Evolutionary conservation across 2,329 filamentous ascomycete genomes (phyloP), one percentile per base, ranked within the genome.

Genomic region (Dactylonectria macrodidyma): DNA sequence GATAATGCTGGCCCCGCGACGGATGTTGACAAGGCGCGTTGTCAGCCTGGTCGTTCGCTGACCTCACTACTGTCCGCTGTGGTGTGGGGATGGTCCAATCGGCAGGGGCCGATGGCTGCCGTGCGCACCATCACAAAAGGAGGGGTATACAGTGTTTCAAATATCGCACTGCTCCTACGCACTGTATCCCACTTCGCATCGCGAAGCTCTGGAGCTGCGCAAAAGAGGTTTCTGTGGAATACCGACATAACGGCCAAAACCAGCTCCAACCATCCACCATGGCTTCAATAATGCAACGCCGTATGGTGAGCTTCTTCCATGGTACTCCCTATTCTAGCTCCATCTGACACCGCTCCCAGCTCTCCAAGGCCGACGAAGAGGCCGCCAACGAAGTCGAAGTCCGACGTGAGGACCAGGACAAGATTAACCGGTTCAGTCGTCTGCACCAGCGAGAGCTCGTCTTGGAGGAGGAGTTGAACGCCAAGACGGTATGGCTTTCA

Each of bases 391-490:
- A 99, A 79, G 92, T 95, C 76, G 93, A 98, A 82, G 96, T 99
- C 66, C 93, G 96, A 68, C 93, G 95, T 78, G 95, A 98, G 81
- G 96, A 99, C 80, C 96, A 99, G 82, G 95, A 98, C 84, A 97
- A 96, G 84, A 99, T 99, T 89, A 99, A 99, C 84, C 92, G 91
- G 72, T 99, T 99, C 87, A 98, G 95, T 82, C 91, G 95, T 51
- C 86, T 99, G 70, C 96, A 99, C 81, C 94, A 97, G 80, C 92
- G 93, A 59, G 93, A 97, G 80, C 87, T 92, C 38, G 82, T 87
- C 3, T 81, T 98, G 3, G 91, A 97, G 78, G 95, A 97, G 55
- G 91, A 96, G 75, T 83, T 98, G 72, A 92, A 92, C 78, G 81
- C 83, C 6, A 98, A 97, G 81, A 90, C 90, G 80, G 95, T 95